These are phyloP conservation scores for Blastosporella zonata DNA, from an alignment of 1,284 basidiomycete species.

Conservation along the genomic window DNA sequence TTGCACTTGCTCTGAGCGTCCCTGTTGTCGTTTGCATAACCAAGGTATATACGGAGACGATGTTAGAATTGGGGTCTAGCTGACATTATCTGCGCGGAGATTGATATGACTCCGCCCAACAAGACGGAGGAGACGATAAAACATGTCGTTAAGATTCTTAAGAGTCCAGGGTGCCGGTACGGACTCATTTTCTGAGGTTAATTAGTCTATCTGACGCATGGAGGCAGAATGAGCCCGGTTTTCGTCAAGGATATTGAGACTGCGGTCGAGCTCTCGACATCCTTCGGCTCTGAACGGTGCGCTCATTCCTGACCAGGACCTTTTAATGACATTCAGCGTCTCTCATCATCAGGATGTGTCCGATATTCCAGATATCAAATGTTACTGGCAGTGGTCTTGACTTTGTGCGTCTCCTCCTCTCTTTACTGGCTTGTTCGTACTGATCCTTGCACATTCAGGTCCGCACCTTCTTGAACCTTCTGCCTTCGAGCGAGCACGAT, in stretches of 20 bases:
- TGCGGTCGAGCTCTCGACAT: constrained; percentile 74
- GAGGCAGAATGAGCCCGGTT: constrained; percentile 66
- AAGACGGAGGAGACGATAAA: constrained; percentile 88
- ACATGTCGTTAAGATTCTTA: constrained; percentile 91
- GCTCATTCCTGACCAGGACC: constrained; percentile 17
- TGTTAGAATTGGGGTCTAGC: neutral
- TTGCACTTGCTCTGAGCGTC: constrained; percentile 90
- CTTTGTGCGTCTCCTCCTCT: constrained; percentile 43
- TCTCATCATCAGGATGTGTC: constrained; percentile 66
- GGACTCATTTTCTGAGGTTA: constrained; percentile 20
- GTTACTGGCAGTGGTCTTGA: constrained; percentile 93
- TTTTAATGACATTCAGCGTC: neutral
- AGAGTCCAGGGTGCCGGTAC: constrained; percentile 88
- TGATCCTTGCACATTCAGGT: constrained; percentile 41
- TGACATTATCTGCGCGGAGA: constrained; percentile 42
- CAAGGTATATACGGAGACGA: constrained; percentile 54
- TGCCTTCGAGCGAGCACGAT: constrained; percentile 82
- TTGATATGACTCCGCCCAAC: constrained; percentile 96
- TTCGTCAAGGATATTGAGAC: constrained; percentile 75
- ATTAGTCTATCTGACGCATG: neutral
- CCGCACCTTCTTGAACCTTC: constrained; percentile 81
- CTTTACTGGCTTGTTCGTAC: neutral
- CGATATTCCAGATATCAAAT: constrained; percentile 93
- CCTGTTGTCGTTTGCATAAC: constrained; percentile 95
- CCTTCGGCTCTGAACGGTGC: constrained; percentile 69